phyloP scores from a whole-genome alignment of 257 asterid genomes.

The Lithospermum erythrorhizon region DNA sequence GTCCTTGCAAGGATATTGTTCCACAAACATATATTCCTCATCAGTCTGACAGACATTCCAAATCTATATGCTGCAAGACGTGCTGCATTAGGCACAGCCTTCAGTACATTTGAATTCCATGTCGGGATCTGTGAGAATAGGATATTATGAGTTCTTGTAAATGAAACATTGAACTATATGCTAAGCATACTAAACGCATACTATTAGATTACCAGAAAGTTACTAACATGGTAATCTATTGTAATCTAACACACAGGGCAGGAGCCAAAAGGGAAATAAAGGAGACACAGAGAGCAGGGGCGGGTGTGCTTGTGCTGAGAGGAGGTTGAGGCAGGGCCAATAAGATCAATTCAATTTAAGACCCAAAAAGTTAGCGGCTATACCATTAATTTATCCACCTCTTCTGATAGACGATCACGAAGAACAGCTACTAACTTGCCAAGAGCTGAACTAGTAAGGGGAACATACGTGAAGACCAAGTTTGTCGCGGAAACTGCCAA shows the following conservation, averaged over 20 bases:
- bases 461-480: constrained; percentile 57
- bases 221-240: not conserved
- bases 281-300: not conserved
- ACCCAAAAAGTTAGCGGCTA: constrained; percentile 7
- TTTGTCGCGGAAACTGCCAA: constrained; percentile 68
- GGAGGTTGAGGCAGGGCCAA: no score
- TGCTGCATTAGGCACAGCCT: constrained; percentile 79
- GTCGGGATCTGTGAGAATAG: constrained; percentile 52
- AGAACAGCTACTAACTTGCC: constrained; percentile 56
- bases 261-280: not conserved
- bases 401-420: constrained; percentile 71
- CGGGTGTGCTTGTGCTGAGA: no score
- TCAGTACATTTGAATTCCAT: constrained; percentile 63
- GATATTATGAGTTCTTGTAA: constrained; percentile 1
- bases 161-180: not conserved
- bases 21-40: constrained; percentile 85
- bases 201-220: not conserved
- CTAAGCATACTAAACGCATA: not conserved
- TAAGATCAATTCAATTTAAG: no score
- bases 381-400: constrained; percentile 71
- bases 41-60: constrained; percentile 70
- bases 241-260: not conserved
- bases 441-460: constrained; percentile 52
- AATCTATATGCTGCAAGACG: constrained; percentile 81
- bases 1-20: constrained; percentile 63